phyloP scores from a whole-genome alignment of 75 land plant species.

The Sequoia sempervirens region DNA sequence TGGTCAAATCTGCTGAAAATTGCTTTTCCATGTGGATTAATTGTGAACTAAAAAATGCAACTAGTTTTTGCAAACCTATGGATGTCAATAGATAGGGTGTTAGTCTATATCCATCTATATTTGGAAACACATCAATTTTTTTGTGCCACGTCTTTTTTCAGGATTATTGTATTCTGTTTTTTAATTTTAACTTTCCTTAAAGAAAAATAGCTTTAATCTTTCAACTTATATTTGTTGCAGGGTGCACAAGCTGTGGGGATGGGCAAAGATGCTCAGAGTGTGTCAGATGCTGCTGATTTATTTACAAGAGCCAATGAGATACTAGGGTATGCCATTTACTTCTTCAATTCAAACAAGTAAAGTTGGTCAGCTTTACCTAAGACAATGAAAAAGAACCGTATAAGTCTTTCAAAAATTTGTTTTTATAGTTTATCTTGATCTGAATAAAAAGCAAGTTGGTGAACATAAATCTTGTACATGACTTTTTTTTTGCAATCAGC shows the following conservation, averaged over 20 bases:
- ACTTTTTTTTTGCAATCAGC: background rate
- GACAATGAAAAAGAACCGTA: background rate
- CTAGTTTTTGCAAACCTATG: background rate
- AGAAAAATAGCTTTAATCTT: background rate
- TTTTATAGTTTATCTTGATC: background rate
- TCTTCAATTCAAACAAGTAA: background rate
- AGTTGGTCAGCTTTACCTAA: background rate
- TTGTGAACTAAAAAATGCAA: background rate
- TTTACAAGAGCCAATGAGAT: constrained; percentile 84
- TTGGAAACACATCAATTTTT: background rate
- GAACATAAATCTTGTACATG: background rate
- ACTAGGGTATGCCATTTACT: constrained; percentile 58
- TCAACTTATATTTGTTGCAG: constrained; percentile 24
- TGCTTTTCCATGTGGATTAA: background rate
- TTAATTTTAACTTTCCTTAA: background rate
- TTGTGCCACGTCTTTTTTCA: background rate
- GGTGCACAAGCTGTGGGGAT: constrained; percentile 99
- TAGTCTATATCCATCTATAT: background rate
- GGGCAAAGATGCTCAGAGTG: constrained; percentile 79
- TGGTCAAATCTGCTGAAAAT: background rate
- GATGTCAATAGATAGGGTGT: background rate
- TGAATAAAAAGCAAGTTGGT: background rate
- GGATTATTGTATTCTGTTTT: background rate
- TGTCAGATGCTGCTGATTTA: constrained; percentile 84
- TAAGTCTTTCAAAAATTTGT: background rate